Conservation (phyloP, 768 basidiomycete genomes). For the Tricholomella constricta region DNA sequence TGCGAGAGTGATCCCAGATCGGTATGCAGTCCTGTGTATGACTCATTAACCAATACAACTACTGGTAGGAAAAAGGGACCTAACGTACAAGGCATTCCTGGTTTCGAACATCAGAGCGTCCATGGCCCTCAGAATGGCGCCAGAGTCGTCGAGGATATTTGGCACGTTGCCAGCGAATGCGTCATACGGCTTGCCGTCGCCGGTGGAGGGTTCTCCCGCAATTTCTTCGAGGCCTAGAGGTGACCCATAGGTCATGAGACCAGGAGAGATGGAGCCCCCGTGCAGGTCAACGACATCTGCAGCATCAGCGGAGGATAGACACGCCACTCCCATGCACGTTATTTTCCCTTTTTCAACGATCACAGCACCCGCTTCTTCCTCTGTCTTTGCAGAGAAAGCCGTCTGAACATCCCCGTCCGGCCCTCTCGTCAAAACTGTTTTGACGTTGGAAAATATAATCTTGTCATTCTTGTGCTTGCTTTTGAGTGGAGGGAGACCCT, state of each 20-base stretch:
- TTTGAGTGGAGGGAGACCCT: slow-evolving; percentile 69
- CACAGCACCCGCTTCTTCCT: slow-evolving; percentile 32
- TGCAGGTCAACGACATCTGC: slow-evolving; percentile 55
- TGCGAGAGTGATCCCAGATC: slow-evolving; percentile 65
- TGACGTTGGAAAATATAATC: slow-evolving; percentile 70
- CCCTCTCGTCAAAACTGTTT: slow-evolving; percentile 43
- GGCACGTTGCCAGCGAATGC: slow-evolving; percentile 48
- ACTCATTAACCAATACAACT: not conserved
- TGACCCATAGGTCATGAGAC: slow-evolving; percentile 67
- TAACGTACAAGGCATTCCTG: slow-evolving; percentile 71
- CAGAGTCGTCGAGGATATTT: slow-evolving; percentile 47
- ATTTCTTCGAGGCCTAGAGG: slow-evolving; percentile 79
- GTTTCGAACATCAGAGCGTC: slow-evolving; percentile 76
- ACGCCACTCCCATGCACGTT: slow-evolving; percentile 46
- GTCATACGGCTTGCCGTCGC: slow-evolving; percentile 60
- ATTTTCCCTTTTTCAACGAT: slow-evolving; percentile 54
- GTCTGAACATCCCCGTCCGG: slow-evolving; percentile 33
- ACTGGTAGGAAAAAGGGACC: not conserved
- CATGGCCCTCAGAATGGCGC: slow-evolving; percentile 61
- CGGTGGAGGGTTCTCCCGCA: slow-evolving; percentile 64
- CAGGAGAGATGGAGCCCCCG: slow-evolving; percentile 69
- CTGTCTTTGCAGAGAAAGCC: slow-evolving; percentile 27
- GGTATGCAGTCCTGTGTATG: slow-evolving; percentile 57
- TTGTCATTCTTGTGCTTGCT: slow-evolving; percentile 34
- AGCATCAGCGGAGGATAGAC: slow-evolving; percentile 24